Conservation (phyloP, 2,329 filamentous ascomycete genomes). For the Mycosphaerella arachidis region DNA sequence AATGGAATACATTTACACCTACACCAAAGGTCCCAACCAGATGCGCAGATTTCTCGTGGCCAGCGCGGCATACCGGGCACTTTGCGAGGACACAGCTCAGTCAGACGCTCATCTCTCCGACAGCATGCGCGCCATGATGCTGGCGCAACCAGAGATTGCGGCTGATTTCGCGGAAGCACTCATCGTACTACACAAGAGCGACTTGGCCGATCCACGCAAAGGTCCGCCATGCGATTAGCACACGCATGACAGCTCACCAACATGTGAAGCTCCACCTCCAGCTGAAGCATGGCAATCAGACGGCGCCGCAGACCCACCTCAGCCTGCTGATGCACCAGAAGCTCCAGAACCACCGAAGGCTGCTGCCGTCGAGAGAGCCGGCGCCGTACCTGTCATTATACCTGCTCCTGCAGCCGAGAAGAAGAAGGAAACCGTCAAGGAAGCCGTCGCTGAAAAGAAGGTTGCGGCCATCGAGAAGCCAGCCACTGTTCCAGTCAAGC, state of each 20-base stretch:
- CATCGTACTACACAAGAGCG: constrained; percentile 25
- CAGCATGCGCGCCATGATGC: constrained; percentile 25
- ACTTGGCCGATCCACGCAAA: constrained; percentile 28
- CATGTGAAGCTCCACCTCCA: constrained; percentile 4
- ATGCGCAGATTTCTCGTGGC: constrained; percentile 33
- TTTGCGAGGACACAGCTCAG: constrained; percentile 22
- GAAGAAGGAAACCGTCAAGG: not conserved
- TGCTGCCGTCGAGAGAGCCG: not conserved
- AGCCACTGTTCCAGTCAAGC: not conserved
- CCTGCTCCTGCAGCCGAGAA: too few species aligned
- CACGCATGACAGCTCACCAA: constrained; percentile 21
- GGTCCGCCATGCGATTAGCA: constrained; percentile 31
- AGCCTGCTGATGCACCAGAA: too few species aligned
- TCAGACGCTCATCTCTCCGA: constrained; percentile 22
- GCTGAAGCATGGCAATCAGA: constrained; percentile 22
- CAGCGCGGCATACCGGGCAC: constrained; percentile 31
- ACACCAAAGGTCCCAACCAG: constrained; percentile 22
- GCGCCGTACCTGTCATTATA: not conserved
- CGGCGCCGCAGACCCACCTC: not conserved
- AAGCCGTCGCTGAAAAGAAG: not conserved
- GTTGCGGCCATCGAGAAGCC: not conserved
- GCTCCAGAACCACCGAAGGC: not conserved
- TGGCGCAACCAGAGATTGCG: constrained; percentile 25
- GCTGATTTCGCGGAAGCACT: constrained; percentile 30
- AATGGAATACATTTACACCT: constrained; percentile 35